phyloP scores from a whole-genome alignment of 352 stramenopile species.

The Globisporangium ultimum region DNA sequence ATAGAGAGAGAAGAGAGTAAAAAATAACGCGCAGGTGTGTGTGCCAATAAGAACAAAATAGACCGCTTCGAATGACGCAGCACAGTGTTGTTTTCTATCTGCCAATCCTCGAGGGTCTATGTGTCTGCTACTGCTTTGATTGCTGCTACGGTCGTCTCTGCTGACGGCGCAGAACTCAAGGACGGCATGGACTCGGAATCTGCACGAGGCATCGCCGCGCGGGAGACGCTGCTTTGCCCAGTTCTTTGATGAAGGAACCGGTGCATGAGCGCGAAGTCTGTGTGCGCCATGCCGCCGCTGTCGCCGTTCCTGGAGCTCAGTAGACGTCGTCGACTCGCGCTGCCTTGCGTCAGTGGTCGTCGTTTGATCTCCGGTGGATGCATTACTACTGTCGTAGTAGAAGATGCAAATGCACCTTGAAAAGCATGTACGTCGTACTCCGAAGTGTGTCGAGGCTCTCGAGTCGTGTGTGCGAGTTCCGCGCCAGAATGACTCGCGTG shows the following conservation, averaged over 20 bases:
- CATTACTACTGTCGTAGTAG: background rate
- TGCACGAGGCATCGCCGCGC: background rate
- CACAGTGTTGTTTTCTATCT: too few species aligned
- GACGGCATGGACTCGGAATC: background rate
- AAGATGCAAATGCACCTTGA: background rate
- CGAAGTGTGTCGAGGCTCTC: background rate
- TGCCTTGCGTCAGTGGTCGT: slow-evolving; percentile 45
- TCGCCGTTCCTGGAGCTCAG: slow-evolving; percentile 22
- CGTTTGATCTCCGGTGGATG: slow-evolving; percentile 20
- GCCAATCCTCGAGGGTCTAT: background rate
- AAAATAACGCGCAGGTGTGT: background rate
- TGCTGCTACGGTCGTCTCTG: background rate
- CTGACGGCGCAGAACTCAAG: background rate
- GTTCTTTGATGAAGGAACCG: slow-evolving; percentile 63
- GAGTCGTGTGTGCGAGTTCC: background rate
- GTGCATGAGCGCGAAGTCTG: slow-evolving; percentile 64
- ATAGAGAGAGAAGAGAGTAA: background rate
- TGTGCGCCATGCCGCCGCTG: slow-evolving; percentile 16
- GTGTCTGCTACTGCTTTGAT: slow-evolving; percentile 1
- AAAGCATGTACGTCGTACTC: background rate
- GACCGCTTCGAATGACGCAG: too few species aligned
- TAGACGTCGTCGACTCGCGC: slow-evolving; percentile 24
- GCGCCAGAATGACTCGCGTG: slow-evolving; percentile 4
- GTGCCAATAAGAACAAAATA: background rate
- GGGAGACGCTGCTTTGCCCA: background rate